Evolutionary conservation across 2,329 filamentous ascomycete species (phyloP).

Genomic region (Coleophoma eucalyptorum): DNA sequence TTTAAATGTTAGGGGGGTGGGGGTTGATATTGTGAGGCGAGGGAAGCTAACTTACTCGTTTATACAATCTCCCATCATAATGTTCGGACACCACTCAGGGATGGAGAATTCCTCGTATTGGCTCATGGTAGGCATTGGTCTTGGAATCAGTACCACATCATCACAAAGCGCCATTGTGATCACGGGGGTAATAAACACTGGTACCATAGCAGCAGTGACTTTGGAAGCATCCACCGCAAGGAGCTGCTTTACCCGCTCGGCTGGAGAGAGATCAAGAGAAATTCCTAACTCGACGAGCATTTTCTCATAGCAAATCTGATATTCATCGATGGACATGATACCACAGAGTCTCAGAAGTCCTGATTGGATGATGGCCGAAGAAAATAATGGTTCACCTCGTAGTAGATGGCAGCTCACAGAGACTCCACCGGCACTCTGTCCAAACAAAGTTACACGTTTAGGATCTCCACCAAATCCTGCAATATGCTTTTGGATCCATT

Average conservation of each 20-base stretch:
- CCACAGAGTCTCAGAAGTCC: not conserved
- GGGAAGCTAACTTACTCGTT: not conserved
- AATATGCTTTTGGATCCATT: conserved; percentile 51
- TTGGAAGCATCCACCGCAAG: not conserved
- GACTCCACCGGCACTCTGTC: conserved; percentile 30
- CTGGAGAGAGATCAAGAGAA: not conserved
- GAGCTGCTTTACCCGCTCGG: not conserved
- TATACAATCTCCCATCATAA: not conserved
- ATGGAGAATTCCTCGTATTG: not conserved
- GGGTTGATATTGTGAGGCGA: too few relatives aligned
- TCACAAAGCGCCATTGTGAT: not conserved
- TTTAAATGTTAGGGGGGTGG: too few relatives aligned
- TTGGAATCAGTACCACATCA: not conserved
- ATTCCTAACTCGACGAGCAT: not conserved
- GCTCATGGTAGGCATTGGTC: not conserved
- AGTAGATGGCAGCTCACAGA: not conserved
- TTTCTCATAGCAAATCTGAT: not conserved
- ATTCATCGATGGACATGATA: not conserved
- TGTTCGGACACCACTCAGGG: not conserved
- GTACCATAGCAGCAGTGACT: not conserved
- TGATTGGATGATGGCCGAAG: not conserved
- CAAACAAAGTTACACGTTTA: conserved; percentile 40
- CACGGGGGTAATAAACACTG: not conserved
- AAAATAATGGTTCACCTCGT: not conserved
- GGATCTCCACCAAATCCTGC: conserved; percentile 47